These are phyloP conservation scores for Rhizophagus clarus DNA, from an alignment of 192 early-diverging fungal genomes.

Conservation along the genomic window DNA sequence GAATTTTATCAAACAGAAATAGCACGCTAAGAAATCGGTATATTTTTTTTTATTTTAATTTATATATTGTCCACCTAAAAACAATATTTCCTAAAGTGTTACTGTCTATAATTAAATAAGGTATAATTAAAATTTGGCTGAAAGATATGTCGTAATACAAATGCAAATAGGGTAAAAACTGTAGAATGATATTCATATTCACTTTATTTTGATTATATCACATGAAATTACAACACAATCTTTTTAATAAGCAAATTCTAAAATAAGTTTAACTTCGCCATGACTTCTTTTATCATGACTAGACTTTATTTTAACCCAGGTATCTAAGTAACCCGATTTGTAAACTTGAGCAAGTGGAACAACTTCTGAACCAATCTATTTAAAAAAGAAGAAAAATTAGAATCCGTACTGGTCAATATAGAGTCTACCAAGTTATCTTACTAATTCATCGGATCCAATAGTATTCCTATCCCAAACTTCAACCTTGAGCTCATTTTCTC, in stretches of 20 bases:
- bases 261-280: constrained; percentile 25
- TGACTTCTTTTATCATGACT: constrained; percentile 19
- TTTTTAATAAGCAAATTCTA: background rate
- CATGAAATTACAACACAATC: background rate
- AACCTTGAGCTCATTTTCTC: background rate
- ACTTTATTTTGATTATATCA: background rate
- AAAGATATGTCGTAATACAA: background rate
- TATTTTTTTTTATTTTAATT: too few relatives aligned
- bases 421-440: background rate
- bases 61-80: too few relatives aligned
- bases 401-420: background rate
- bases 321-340: background rate
- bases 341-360: constrained; percentile 19
- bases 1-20: too few relatives aligned
- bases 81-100: background rate
- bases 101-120: background rate
- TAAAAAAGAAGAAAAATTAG: background rate
- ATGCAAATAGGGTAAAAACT: background rate
- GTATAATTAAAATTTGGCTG: background rate
- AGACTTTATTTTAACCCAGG: constrained; percentile 30
- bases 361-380: constrained; percentile 31
- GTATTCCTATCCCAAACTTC: constrained; percentile 36
- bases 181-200: background rate
- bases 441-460: constrained; percentile 24
- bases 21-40: too few relatives aligned